Evolutionary conservation across 768 basidiomycete genomes (phyloP), one percentile per base, ranked within the genome.

Genomic region (Scleroderma bovista): DNA sequence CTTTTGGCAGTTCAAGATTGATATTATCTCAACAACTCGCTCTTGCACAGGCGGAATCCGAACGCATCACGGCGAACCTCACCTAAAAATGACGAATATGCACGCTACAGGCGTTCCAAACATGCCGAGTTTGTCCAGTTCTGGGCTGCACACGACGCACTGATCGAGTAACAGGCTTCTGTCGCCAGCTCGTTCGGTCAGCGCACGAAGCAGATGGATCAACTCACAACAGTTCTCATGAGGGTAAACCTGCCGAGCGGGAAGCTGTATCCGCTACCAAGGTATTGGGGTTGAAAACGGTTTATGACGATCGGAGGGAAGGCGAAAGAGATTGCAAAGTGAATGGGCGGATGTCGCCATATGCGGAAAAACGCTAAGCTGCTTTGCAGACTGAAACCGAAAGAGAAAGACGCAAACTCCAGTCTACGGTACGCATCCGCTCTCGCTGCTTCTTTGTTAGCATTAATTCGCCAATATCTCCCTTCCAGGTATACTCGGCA

Each of bases 251-350:
- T 12, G 92, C 89, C 3, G 88, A 90, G 58, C 86, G 90, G 58
- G 92, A 95, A 57, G 82, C 85, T 1, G 83, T 81, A 2, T 94
- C 90, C 63, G 75, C 85, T 0, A 79, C 76, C 50, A 93, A 97
- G 63, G 82, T 84, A 2, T 81, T 77, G 34, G 80, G 82, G 12
- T 69, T 93, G 56, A 79, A n/a, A 80, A 50, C 77, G 92, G 26
- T 73, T 96, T 16, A 84, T 93, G 11, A 71, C 77, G 8, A 80
- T 93, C 73, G 83, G 95, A 75, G 92, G 97, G 64, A 86, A 86
- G 54, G 81, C 89, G 17, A 88, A 90, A 70, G 76, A 79, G 19
- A 81, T 92, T 47, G 84, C 96, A 96, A 67, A 74, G 72, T 24
- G 91, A 95, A 56, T 87, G 89, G 81, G 85, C 85, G 19, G 74